phyloP scores from a whole-genome alignment of 768 basidiomycete genomes.

The Kwoniella heveanensis region DNA sequence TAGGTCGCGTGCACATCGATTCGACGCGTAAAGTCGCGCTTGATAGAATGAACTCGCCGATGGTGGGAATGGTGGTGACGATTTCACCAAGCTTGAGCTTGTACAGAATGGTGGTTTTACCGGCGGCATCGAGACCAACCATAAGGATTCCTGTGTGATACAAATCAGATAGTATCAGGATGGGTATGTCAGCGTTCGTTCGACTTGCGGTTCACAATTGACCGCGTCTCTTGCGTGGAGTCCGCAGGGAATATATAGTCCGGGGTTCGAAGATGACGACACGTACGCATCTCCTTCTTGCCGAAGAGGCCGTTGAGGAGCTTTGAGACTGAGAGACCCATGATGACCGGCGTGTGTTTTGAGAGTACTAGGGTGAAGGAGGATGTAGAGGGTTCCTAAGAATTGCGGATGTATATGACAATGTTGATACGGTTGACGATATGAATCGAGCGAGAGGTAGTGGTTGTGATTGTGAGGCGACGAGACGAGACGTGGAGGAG shows the following conservation, averaged over 20 bases:
- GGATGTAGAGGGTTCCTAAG: background rate
- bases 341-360: conserved; percentile 35
- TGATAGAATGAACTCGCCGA: conserved; percentile 66
- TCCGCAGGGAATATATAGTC: no score
- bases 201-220: background rate
- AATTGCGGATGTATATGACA: background rate
- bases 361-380: conserved; percentile 2
- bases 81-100: conserved; percentile 99
- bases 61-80: conserved; percentile 99
- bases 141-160: conserved; percentile 83
- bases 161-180: no score
- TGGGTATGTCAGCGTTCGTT: no score
- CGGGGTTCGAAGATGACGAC: conserved; percentile 3
- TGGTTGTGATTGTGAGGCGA: background rate
- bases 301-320: conserved; percentile 84
- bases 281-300: conserved; percentile 99
- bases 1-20: conserved; percentile 19
- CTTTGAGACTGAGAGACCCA: conserved; percentile 59
- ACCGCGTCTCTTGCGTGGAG: conserved; percentile 24
- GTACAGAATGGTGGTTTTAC: conserved; percentile 94
- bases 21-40: conserved; percentile 4
- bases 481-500: conserved; percentile 6
- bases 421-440: background rate
- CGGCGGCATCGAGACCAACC: conserved; percentile 99
- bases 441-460: background rate